Evolutionary conservation across 1,284 basidiomycete genomes (phyloP).

Genomic region (Hypsizygus ulmarius): DNA sequence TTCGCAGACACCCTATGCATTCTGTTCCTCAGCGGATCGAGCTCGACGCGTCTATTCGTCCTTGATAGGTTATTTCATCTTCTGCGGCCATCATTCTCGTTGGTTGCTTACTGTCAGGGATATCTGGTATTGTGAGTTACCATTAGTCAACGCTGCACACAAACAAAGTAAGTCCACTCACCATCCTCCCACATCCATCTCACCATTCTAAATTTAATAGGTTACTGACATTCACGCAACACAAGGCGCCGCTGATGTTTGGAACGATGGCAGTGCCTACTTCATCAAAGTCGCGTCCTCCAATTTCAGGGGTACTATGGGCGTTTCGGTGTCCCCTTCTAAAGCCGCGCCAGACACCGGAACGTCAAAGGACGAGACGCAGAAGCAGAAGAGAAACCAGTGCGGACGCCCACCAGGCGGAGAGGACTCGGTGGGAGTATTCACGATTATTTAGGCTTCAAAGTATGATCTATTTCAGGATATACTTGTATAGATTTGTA

Average conservation of each 20-base stretch:
- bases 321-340: too few species aligned
- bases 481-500: too few species aligned
- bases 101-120: too few species aligned
- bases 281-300: constrained; percentile 13
- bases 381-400: too few species aligned
- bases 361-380: too few species aligned
- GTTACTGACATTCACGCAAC: background rate
- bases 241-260: constrained; percentile 26
- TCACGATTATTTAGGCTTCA: too few species aligned
- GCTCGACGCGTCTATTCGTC: constrained; percentile 57
- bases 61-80: constrained; percentile 55
- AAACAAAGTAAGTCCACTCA: background rate
- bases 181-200: background rate
- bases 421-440: too few species aligned
- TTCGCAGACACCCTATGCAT: constrained; percentile 67
- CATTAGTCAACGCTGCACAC: constrained; percentile 20
- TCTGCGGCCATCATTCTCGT: constrained; percentile 2
- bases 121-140: too few species aligned
- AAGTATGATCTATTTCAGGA: too few species aligned
- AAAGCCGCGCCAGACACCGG: too few species aligned
- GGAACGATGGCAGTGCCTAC: constrained; percentile 31
- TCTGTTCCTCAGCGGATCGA: constrained; percentile 64
- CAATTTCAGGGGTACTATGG: background rate
- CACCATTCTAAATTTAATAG: too few species aligned
- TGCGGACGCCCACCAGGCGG: too few species aligned